These are phyloP conservation scores for Calocybe gangraenosa DNA, from an alignment of 768 basidiomycete species.

Conservation along the genomic window DNA sequence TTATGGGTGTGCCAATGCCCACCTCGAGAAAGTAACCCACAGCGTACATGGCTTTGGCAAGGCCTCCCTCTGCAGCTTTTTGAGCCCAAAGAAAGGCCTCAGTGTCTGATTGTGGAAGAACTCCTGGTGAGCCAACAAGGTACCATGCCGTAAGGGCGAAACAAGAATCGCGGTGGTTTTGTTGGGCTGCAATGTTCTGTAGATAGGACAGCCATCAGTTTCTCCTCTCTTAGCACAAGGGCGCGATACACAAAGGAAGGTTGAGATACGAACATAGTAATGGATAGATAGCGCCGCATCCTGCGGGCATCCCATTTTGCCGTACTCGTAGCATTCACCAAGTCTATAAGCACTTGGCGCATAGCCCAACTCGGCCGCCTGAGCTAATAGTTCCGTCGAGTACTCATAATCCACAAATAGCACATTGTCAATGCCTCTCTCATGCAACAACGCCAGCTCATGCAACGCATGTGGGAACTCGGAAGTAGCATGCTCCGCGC, in stretches of 20 bases:
- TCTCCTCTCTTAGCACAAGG: constrained; percentile 9
- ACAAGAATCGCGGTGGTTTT: constrained; percentile 94
- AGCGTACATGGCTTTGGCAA: constrained; percentile 96
- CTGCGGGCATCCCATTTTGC: constrained; percentile 96
- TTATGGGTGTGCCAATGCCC: constrained; percentile 11
- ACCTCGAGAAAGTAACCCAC: constrained; percentile 97
- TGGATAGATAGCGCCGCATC: constrained; percentile 97
- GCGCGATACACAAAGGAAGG: constrained; percentile 3
- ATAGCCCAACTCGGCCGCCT: constrained; percentile 94
- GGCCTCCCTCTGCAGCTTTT: constrained; percentile 87
- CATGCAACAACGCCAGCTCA: constrained; percentile 90
- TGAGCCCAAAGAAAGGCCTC: constrained; percentile 98
- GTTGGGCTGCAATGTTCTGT: constrained; percentile 97
- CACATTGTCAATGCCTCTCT: constrained; percentile 97
- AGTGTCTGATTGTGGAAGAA: constrained; percentile 96
- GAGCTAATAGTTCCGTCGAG: constrained; percentile 88
- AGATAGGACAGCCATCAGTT: too few species aligned
- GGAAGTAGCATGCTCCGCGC: constrained; percentile 89
- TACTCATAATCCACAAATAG: constrained; percentile 97
- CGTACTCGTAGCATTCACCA: constrained; percentile 99
- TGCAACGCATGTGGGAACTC: constrained; percentile 97
- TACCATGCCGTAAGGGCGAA: constrained; percentile 99
- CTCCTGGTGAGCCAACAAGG: constrained; percentile 95
- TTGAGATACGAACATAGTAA: constrained; percentile 78
- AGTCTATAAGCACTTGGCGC: constrained; percentile 93